A percentile compares a stretch with the other conserved stretches of the same genome.
These are phyloP conservation scores for Cordyceps tenuipes DNA, from an alignment of 2,329 filamentous ascomycete genomes.

Conservation along the genomic window DNA sequence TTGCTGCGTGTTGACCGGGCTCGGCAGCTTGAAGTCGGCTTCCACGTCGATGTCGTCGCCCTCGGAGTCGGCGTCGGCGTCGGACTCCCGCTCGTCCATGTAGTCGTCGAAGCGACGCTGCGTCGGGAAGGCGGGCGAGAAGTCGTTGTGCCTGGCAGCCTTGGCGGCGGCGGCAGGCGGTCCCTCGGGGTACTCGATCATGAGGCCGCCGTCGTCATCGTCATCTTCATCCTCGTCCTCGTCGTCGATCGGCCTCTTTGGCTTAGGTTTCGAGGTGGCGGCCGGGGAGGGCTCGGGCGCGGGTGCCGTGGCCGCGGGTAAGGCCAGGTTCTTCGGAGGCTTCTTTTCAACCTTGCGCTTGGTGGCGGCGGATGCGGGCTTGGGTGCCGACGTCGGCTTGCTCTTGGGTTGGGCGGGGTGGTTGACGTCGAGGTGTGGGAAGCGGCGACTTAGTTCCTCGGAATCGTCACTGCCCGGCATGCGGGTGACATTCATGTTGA, in stretches of 20 bases:
- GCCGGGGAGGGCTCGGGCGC: background rate
- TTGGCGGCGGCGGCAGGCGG: slow-evolving; percentile 24
- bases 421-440: slow-evolving; percentile 52
- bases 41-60: slow-evolving; percentile 39
- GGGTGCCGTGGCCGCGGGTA: slow-evolving; percentile 20
- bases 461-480: slow-evolving; percentile 58
- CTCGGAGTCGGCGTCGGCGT: slow-evolving; percentile 39
- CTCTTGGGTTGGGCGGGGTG: slow-evolving; percentile 13
- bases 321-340: slow-evolving; percentile 26
- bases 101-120: slow-evolving; percentile 47
- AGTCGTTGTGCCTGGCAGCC: slow-evolving; percentile 29
- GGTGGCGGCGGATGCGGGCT: background rate
- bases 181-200: slow-evolving; percentile 52
- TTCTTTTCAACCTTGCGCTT: slow-evolving; percentile 16
- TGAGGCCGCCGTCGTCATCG: slow-evolving; percentile 48
- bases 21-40: slow-evolving; percentile 41
- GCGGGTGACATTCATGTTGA: slow-evolving; percentile 77
- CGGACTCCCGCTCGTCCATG: slow-evolving; percentile 36
- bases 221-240: slow-evolving; percentile 47
- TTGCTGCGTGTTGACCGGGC: slow-evolving; percentile 36
- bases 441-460: slow-evolving; percentile 55
- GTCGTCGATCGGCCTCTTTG: slow-evolving; percentile 29
- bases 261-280: slow-evolving; percentile 19
- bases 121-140: slow-evolving; percentile 41
- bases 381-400: background rate